Conservation (phyloP, 2,329 filamentous ascomycete species). For the Cladosporium sp. region DNA sequence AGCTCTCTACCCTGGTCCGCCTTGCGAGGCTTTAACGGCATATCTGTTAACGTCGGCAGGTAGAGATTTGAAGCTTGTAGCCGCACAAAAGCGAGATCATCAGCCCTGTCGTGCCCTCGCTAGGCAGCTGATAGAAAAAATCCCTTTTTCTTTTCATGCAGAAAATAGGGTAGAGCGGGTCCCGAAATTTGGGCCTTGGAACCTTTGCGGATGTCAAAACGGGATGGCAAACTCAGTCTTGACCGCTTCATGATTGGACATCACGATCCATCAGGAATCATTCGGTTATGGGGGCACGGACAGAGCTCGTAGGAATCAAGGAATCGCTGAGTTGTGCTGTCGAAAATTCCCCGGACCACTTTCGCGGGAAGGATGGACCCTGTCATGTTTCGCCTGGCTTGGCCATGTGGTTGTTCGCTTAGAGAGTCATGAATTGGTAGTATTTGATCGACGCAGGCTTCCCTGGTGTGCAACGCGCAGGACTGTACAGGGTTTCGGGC, state of each 20-base stretch:
- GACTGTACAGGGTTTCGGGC: conserved; percentile 1
- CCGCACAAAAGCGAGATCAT: too few relatives aligned
- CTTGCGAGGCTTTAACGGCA: background rate
- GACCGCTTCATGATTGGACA: conserved; percentile 2
- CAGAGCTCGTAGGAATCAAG: conserved; percentile 2
- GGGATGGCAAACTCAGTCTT: conserved; percentile 4
- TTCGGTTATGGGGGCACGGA: conserved; percentile 3
- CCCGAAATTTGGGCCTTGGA: conserved; percentile 7
- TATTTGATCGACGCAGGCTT: conserved; percentile 3
- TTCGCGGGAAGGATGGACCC: conserved; percentile 11
- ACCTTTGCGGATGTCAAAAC: conserved; percentile 3
- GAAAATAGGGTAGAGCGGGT: conserved; percentile 1
- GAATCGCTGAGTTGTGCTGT: conserved; percentile 1
- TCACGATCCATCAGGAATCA: too few relatives aligned
- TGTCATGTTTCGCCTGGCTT: conserved; percentile 11
- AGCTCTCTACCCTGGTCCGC: background rate
- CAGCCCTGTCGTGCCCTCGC: too few relatives aligned
- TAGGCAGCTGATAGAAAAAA: too few relatives aligned
- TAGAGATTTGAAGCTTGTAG: too few relatives aligned
- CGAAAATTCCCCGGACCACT: conserved; percentile 13
- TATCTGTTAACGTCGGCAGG: too few relatives aligned
- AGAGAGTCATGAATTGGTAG: background rate
- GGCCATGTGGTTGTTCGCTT: conserved; percentile 9
- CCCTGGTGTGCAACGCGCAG: background rate
- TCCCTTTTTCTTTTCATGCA: background rate